A percentile compares a stretch with the other conserved stretches of the same genome.
Evolutionary conservation across 2,329 filamentous ascomycete species (phyloP).

Genomic region (Fusarium kyushuense): DNA sequence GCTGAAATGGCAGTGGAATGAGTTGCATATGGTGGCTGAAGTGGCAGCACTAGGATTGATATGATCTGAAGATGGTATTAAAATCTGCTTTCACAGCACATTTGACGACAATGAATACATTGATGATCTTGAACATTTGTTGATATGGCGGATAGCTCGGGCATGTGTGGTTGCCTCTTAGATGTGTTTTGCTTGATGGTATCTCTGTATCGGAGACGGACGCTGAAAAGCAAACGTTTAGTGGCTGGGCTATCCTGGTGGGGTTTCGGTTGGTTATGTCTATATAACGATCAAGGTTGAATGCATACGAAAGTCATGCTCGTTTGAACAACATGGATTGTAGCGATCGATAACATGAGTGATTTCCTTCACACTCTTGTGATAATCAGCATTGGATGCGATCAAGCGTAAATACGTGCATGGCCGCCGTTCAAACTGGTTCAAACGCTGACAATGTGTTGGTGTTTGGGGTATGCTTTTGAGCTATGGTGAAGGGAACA

Average conservation of each 20-base stretch:
- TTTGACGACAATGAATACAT: conserved; percentile 41
- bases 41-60: conserved; percentile 22
- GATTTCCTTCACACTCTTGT: background rate
- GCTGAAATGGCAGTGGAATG: conserved; percentile 15
- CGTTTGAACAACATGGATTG: background rate
- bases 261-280: conserved; percentile 1
- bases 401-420: no score
- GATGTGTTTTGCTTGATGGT: conserved; percentile 11
- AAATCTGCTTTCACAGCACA: conserved; percentile 36
- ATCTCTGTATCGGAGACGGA: background rate
- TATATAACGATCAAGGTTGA: conserved; percentile 7
- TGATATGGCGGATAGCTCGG: conserved; percentile 2
- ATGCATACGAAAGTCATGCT: conserved; percentile 1
- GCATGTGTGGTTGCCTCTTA: conserved; percentile 1
- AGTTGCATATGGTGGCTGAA: conserved; percentile 18
- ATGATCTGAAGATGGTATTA: conserved; percentile 22
- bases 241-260: background rate
- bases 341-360: background rate
- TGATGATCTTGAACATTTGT: conserved; percentile 23
- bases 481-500: no score
- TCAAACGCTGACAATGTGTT: background rate
- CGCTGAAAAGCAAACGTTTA: background rate
- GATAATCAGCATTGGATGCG: background rate
- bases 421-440: no score
- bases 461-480: background rate